phyloP scores from a whole-genome alignment of 805 yeast genomes.

The Barnettozyma californica region DNA sequence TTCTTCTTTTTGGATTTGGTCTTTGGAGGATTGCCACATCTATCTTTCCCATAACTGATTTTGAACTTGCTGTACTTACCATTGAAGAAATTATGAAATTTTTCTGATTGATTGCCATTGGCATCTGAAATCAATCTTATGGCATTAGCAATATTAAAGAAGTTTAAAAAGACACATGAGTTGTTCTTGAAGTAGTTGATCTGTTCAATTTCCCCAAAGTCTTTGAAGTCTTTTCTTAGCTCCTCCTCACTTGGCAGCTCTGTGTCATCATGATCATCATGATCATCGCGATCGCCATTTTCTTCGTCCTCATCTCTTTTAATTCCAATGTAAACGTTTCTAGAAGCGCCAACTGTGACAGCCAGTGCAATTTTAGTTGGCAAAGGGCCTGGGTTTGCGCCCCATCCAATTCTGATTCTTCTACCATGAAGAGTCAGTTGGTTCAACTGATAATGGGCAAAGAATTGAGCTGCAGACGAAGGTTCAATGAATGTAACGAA shows the following conservation, averaged over 20 bases:
- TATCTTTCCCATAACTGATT: slow-evolving; percentile 68
- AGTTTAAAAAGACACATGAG: slow-evolving; percentile 72
- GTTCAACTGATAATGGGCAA: slow-evolving; percentile 51
- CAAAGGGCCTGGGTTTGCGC: slow-evolving; percentile 60
- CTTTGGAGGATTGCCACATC: slow-evolving; percentile 75
- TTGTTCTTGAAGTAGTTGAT: slow-evolving; percentile 65
- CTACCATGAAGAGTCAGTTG: slow-evolving; percentile 58
- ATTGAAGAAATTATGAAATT: slow-evolving; percentile 35
- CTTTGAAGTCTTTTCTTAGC: slow-evolving; percentile 53
- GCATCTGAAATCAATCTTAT: slow-evolving; percentile 59
- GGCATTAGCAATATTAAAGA: slow-evolving; percentile 56
- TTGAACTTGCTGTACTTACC: slow-evolving; percentile 48
- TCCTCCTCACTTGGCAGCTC: slow-evolving; percentile 42
- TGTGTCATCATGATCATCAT: slow-evolving; percentile 24
- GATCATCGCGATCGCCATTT: slow-evolving; percentile 24
- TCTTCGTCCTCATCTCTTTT: slow-evolving; percentile 31
- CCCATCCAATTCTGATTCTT: slow-evolving; percentile 65
- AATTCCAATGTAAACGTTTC: slow-evolving; percentile 72
- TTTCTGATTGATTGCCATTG: slow-evolving; percentile 31
- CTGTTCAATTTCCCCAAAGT: slow-evolving; percentile 71
- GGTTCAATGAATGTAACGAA: slow-evolving; percentile 68
- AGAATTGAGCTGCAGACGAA: slow-evolving; percentile 60
- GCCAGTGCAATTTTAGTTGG: slow-evolving; percentile 51
- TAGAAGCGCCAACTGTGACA: slow-evolving; percentile 67
- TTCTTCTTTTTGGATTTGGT: slow-evolving; percentile 26